phyloP scores from a whole-genome alignment of 2,329 filamentous ascomycete genomes.

The Xylaria hypoxylon region DNA sequence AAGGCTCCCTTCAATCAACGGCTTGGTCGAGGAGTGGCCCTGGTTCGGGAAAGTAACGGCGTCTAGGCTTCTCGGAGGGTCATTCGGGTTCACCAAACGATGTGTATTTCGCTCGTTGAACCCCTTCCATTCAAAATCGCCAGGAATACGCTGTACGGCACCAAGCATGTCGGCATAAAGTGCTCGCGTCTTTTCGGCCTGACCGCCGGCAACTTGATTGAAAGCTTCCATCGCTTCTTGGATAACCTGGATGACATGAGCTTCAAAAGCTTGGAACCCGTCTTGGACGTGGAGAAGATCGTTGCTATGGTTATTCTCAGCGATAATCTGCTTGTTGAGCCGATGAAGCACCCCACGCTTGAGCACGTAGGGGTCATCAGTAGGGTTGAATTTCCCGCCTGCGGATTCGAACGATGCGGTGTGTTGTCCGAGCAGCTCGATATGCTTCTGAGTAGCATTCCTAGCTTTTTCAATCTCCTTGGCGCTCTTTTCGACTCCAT shows the following conservation, averaged over 20 bases:
- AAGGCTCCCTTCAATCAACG: constrained; percentile 87
- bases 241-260: constrained; percentile 83
- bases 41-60: constrained; percentile 89
- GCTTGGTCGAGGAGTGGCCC: constrained; percentile 80
- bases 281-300: constrained; percentile 93
- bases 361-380: constrained; percentile 89
- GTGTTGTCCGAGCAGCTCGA: constrained; percentile 90
- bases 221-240: constrained; percentile 87
- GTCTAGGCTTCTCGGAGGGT: constrained; percentile 78
- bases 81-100: constrained; percentile 81
- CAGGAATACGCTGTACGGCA: constrained; percentile 79
- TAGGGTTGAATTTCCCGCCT: constrained; percentile 75
- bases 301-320: constrained; percentile 96
- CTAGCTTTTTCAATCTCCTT: constrained; percentile 95
- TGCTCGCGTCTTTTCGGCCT: constrained; percentile 82
- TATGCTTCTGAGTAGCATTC: constrained; percentile 89
- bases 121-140: constrained; percentile 91
- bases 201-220: constrained; percentile 80
- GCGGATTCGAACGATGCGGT: constrained; percentile 82
- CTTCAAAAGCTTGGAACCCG: constrained; percentile 88
- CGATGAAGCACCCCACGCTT: constrained; percentile 84
- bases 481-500: constrained; percentile 83
- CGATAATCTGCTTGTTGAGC: constrained; percentile 88
- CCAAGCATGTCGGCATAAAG: constrained; percentile 87
- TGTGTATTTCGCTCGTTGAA: constrained; percentile 79